Percentiles rank a stretch among this genome's conserved stretches.
phyloP scores from a whole-genome alignment of 2,329 filamentous ascomycete species.

The Talaromyces sp. region DNA sequence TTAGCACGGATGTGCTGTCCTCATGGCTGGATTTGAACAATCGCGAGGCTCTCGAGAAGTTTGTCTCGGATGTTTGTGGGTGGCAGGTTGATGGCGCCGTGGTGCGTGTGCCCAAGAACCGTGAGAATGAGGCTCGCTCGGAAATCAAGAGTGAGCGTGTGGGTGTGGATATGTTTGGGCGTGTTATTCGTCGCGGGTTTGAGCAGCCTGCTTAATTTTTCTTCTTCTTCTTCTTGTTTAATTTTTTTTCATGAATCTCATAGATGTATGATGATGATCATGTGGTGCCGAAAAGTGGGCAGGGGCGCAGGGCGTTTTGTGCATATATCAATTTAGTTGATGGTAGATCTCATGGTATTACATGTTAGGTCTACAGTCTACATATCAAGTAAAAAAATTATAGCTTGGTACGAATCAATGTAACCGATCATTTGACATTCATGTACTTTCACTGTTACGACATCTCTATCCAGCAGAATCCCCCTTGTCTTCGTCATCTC shows the following conservation, averaged over 20 bases:
- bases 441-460: background rate
- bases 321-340: background rate
- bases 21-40: constrained; percentile 67
- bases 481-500: constrained; percentile 42
- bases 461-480: constrained; percentile 13
- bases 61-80: constrained; percentile 77
- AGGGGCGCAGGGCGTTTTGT: constrained; percentile 12
- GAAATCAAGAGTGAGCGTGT: constrained; percentile 94
- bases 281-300: constrained; percentile 7
- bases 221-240: constrained; percentile 9
- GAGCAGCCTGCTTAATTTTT: constrained; percentile 64
- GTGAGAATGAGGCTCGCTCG: constrained; percentile 96
- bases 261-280: constrained; percentile 10
- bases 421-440: background rate
- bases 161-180: constrained; percentile 45
- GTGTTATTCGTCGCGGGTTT: constrained; percentile 78
- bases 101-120: constrained; percentile 81
- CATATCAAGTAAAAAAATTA: too few relatives aligned
- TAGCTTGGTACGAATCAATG: background rate
- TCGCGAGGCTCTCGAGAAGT: constrained; percentile 65
- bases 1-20: constrained; percentile 63
- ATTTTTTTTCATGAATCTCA: constrained; percentile 9
- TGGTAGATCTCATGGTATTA: background rate
- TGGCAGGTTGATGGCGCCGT: constrained; percentile 65
- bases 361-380: background rate